Evolutionary conservation across 345 rosid species (phyloP).

Genomic region (Mallotus nudiflorus): DNA sequence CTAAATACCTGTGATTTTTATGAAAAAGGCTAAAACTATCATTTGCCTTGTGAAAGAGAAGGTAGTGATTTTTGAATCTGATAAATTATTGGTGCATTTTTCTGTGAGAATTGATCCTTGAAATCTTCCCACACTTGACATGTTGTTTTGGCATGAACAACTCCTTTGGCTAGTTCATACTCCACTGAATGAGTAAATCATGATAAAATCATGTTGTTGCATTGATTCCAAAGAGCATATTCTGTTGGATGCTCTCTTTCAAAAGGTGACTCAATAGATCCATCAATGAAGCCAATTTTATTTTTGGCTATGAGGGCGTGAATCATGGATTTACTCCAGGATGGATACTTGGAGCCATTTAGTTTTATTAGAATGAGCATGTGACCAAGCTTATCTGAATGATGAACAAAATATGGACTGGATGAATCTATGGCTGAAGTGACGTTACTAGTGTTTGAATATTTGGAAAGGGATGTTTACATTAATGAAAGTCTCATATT

Average conservation of each 20-base stretch:
- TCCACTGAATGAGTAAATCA: conserved; percentile 15
- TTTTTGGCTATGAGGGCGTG: neutral
- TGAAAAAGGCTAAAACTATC: neutral
- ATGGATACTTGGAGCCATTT: neutral
- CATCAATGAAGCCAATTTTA: neutral
- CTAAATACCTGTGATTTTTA: too few relatives aligned
- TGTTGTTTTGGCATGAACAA: conserved; percentile 1
- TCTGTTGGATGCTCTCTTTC: neutral
- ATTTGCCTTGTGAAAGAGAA: conserved; percentile 12
- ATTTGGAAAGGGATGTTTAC: too few relatives aligned
- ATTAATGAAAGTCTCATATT: too few relatives aligned
- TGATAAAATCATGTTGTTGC: too few relatives aligned
- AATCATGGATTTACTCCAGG: neutral
- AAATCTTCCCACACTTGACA: conserved; percentile 18
- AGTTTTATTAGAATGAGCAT: neutral
- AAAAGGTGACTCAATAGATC: neutral
- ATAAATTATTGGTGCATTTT: conserved; percentile 13
- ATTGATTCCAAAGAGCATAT: neutral
- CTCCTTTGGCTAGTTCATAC: conserved; percentile 6
- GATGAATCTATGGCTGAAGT: neutral
- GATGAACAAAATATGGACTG: neutral
- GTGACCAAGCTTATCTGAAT: neutral
- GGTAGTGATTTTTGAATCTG: conserved; percentile 6
- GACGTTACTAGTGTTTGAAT: too few relatives aligned
- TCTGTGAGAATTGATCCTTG: too few relatives aligned